Evolutionary conservation across 2,329 filamentous ascomycete genomes (phyloP), one percentile per base, ranked within the genome.

Genomic region (Aphanocladium album): DNA sequence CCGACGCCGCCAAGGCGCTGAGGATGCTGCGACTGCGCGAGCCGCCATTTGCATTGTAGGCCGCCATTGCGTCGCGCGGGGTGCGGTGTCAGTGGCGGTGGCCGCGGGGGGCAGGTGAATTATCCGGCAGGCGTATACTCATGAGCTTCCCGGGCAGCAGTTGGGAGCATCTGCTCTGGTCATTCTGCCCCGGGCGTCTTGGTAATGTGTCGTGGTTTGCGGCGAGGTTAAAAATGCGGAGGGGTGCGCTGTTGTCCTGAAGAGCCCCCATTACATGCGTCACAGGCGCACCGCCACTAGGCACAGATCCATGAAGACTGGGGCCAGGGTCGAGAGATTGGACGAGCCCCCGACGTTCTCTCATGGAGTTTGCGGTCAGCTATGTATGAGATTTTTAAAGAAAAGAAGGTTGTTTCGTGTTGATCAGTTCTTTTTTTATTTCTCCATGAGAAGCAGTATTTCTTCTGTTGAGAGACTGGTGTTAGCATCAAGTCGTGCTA

Each of bases 1-100:
- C 86, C 21, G 91, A 89, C 65, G 88, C 88, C 70, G 89, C 89
- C 68, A 98, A 80, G 49, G 90, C 89, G 62, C 86, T 85, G 69
- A 97, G 80, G 67, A 96, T 85, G 73, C 81, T 81, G 64, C 72
- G 74, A 69, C 76, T 76, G 43, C 72, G 74, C 56, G 73, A 66
- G 66, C 71, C 67, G 63, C 70, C 71, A 62, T 73, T 73, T 68
- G 75, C 72, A 68, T 73, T 78, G 66, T 77, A 73, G 66, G 74
- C 73, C 62, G 79, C 74, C 79, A 81, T 81, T 63, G 50, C 57
- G 64, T 55, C 49, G 63, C 60, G 19, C 19, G 54, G 45, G 39
- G 50, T 45, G 30, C 45, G 50, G 17, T 47, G n/a, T 47, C 41
- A 39, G 19, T 41, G 55, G 39, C 53, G 25, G 53, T 53, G 33